Evolutionary conservation across 441 rosid species (phyloP).

Genomic region (Eruca vesicaria): DNA sequence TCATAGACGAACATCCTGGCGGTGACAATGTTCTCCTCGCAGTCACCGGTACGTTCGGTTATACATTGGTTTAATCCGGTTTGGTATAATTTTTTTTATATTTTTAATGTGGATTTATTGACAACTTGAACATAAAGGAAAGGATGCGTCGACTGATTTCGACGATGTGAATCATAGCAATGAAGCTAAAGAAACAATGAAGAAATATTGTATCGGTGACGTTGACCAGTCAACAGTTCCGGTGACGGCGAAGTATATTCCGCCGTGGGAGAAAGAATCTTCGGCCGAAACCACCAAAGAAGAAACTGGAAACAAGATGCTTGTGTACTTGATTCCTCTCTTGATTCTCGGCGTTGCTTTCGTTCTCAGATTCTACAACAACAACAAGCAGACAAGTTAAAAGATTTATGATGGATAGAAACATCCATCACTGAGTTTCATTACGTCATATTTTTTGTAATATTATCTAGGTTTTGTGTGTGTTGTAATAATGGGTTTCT

Average conservation of each 20-base stretch:
- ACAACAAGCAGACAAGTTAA: conserved; percentile 4
- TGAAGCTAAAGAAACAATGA: conserved; percentile 48
- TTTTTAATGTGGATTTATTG: neutral
- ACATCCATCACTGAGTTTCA: neutral
- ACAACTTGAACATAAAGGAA: conserved; percentile 27
- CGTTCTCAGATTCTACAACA: conserved; percentile 37
- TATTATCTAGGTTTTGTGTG: neutral
- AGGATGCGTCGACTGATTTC: conserved; percentile 59
- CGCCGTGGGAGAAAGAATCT: conserved; percentile 32
- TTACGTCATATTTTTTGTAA: neutral
- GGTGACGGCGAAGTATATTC: conserved; percentile 26
- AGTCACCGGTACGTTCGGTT: conserved; percentile 41
- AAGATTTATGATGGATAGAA: neutral
- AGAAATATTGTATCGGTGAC: conserved; percentile 45
- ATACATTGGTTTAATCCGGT: conserved; percentile 1
- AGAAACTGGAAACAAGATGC: conserved; percentile 29
- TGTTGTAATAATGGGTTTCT: conserved; percentile 11
- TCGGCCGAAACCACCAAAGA: conserved; percentile 6
- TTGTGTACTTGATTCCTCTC: conserved; percentile 47
- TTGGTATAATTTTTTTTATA: neutral
- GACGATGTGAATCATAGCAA: conserved; percentile 55
- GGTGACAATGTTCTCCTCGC: conserved; percentile 59
- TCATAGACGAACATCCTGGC: conserved; percentile 64
- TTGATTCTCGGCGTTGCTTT: conserved; percentile 52
- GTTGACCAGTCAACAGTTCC: conserved; percentile 48